phyloP scores from a whole-genome alignment of 2,329 filamentous ascomycete species.

The Blastomyces silverae region DNA sequence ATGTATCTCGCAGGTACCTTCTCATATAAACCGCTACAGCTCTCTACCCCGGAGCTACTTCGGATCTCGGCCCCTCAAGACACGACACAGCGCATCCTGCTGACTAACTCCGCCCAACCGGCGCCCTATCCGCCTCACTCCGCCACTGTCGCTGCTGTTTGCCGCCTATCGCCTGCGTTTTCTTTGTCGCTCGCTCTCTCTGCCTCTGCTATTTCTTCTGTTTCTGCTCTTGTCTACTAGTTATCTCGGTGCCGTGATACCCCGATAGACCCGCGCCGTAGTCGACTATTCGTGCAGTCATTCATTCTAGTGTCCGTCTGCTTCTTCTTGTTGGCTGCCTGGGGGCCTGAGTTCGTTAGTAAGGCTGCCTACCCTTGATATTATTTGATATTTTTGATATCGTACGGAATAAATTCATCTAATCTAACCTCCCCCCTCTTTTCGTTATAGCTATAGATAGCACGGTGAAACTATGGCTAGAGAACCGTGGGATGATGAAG shows the following conservation, averaged over 20 bases:
- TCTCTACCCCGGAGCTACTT: neutral
- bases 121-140: neutral
- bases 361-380: neutral
- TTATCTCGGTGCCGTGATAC: constrained; percentile 1
- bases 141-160: neutral
- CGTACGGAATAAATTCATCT: neutral
- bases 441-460: neutral
- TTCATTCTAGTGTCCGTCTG: neutral
- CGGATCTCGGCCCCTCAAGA: neutral
- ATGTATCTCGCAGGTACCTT: neutral
- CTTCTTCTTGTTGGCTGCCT: neutral
- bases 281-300: neutral
- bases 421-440: neutral
- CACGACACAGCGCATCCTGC: too few species aligned
- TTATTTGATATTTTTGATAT: neutral
- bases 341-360: neutral
- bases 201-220: neutral
- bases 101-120: neutral
- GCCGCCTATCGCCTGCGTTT: too few species aligned
- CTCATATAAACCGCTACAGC: neutral
- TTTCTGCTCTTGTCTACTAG: neutral
- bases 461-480: constrained; percentile 27
- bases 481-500: constrained; percentile 29
- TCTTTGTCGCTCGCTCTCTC: neutral
- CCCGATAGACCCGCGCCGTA: neutral